These are phyloP conservation scores for Dictyostelium firmibasis DNA, from an alignment of 78 protist genomes.

Conservation along the genomic window DNA sequence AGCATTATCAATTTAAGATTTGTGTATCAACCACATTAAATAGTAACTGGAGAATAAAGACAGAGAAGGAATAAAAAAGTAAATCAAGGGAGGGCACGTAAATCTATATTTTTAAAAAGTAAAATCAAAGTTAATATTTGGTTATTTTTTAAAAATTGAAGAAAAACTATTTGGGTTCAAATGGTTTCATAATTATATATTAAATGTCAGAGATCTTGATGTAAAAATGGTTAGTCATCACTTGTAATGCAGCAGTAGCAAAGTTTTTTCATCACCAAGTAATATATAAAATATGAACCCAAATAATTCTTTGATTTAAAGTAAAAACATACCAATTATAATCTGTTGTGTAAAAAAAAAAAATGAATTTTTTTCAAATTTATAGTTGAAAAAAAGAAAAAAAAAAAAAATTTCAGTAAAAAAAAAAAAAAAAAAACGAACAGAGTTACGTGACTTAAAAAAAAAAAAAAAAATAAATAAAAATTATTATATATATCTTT, in stretches of 20 bases:
- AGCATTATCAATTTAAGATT: neutral
- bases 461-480: too few relatives aligned
- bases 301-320: too few relatives aligned
- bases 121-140: neutral
- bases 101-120: neutral
- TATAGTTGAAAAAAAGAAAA: neutral
- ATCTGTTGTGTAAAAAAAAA: neutral
- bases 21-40: too few relatives aligned
- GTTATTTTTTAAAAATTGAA: neutral
- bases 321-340: neutral
- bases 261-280: slow-evolving; percentile 3
- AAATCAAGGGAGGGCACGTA: too few relatives aligned
- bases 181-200: neutral
- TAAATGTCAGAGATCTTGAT: slow-evolving; percentile 33
- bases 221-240: neutral
- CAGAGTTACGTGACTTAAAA: too few relatives aligned
- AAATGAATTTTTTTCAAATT: neutral
- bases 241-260: neutral
- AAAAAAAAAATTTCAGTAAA: neutral
- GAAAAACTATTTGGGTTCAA: neutral
- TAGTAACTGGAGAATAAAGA: too few relatives aligned
- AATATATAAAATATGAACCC: neutral
- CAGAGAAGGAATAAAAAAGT: too few relatives aligned
- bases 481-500: too few relatives aligned
- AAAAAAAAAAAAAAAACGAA: neutral